These are phyloP conservation scores for Chenopodium quinoa DNA, from an alignment of 148 eudicot genomes.

Conservation along the genomic window DNA sequence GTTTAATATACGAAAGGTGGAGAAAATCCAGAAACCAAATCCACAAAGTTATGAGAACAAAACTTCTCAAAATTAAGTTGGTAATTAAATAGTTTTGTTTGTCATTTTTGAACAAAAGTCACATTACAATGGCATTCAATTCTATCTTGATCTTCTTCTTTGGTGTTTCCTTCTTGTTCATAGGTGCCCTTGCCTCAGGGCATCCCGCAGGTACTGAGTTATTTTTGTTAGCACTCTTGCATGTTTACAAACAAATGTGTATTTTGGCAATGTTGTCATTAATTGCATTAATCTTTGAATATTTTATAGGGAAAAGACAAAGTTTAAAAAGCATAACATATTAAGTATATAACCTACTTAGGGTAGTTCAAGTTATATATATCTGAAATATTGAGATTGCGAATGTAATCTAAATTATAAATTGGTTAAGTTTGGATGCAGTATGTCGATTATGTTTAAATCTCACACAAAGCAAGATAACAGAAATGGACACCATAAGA, in stretches of 20 bases:
- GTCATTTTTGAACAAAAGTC: background rate
- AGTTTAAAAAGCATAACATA: too few species aligned
- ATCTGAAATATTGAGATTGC: too few species aligned
- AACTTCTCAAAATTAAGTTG: background rate
- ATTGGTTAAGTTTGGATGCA: too few species aligned
- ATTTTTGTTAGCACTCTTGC: background rate
- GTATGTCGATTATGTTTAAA: too few species aligned
- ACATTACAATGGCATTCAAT: slow-evolving; percentile 1
- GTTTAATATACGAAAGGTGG: background rate
- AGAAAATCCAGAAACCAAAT: background rate
- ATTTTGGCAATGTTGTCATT: too few species aligned
- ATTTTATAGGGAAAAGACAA: too few species aligned
- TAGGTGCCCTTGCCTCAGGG: background rate
- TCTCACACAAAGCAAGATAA: too few species aligned
- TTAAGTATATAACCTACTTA: too few species aligned
- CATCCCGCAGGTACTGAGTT: background rate
- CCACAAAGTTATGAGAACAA: background rate
- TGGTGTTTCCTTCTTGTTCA: slow-evolving; percentile 9
- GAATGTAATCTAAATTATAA: too few species aligned
- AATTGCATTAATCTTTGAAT: too few species aligned
- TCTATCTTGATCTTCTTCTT: background rate
- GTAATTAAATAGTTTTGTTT: background rate
- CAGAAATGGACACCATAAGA: too few species aligned
- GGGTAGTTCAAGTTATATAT: too few species aligned
- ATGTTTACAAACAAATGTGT: background rate